Evolutionary conservation across 2,329 filamentous ascomycete genomes (phyloP), one percentile per base, ranked within the genome.

Genomic region (Onygenales sp.): DNA sequence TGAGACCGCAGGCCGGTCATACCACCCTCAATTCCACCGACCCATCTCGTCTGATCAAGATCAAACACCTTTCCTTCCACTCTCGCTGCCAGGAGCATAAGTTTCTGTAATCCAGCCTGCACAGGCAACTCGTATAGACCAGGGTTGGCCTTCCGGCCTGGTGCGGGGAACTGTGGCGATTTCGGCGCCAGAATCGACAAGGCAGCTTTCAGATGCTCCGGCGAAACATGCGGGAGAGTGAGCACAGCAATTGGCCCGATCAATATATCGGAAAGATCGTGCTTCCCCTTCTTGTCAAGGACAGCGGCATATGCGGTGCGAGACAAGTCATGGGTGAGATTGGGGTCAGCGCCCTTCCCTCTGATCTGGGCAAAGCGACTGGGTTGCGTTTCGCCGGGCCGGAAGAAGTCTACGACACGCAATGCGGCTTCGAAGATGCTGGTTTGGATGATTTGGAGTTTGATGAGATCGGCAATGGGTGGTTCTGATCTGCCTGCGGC

Each of bases 61-160:
- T 96, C 91, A 63, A 95, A 91, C 34, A 89, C 82, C 68, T 83
- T 85, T 57, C 87, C 87, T 65, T 98, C 93, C 33, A 96, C 81
- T 50, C 93, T 79, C 11, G 91, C 91, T 51, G 90, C 93, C 11
- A 98, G 74, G 36, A 98, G 72, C 68, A 95, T 77, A 58, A 98
- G 72, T 74, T 98, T 98, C 64, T 89, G 83, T 61, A 98, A 68
- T 6, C 87, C 93, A 58, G 75, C 81, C 70, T 96, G 91, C 52
- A 92, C 88, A 1, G 78, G 70, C 0, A 82, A 78, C 53, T 96
- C 92, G 68, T 95, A 80, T 71, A 90, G 95, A 10, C 84, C 84
- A 0, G 92, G 90, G 63, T 80, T 88, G 62, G 82, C 84, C 68
- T 80, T 85, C 56, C 88, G 80, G 50, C 81, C 82, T 1, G 92